These are phyloP conservation scores for Limnomonas spitsbergensis DNA, from an alignment of 139 green algal species.

Conservation along the genomic window DNA sequence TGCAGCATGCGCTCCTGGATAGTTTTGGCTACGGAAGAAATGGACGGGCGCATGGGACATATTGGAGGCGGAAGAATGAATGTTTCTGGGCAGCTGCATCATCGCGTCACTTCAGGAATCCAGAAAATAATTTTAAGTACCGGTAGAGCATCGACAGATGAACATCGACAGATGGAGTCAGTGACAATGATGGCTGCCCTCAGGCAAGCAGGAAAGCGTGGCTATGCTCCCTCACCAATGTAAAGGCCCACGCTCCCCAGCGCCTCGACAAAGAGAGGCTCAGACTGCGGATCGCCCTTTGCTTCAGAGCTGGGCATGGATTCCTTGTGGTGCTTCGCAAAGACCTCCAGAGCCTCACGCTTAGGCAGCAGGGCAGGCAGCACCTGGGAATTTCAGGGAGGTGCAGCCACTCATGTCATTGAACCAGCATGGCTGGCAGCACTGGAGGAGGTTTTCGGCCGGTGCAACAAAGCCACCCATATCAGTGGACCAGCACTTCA, in stretches of 20 bases:
- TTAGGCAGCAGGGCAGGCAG: not conserved
- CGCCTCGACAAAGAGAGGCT: not conserved
- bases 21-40: not conserved
- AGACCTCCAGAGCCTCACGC: conserved; percentile 2
- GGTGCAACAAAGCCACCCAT: not conserved
- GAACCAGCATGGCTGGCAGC: too few relatives aligned
- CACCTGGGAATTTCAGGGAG: not conserved
- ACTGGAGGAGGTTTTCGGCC: too few relatives aligned
- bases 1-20: not conserved
- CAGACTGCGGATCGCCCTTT: not conserved
- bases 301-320: not conserved
- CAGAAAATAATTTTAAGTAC: too few relatives aligned
- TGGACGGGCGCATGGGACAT: too few relatives aligned
- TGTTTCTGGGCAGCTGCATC: too few relatives aligned
- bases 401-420: not conserved
- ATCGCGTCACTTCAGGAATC: too few relatives aligned
- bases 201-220: too few relatives aligned
- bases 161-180: too few relatives aligned
- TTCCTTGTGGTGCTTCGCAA: not conserved
- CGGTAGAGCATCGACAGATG: too few relatives aligned
- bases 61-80: too few relatives aligned
- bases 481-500: conserved; percentile 5
- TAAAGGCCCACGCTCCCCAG: not conserved
- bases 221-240: not conserved
- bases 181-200: too few relatives aligned